phyloP scores from a whole-genome alignment of 2,329 filamentous ascomycete species.

The Shiraia bambusicola region DNA sequence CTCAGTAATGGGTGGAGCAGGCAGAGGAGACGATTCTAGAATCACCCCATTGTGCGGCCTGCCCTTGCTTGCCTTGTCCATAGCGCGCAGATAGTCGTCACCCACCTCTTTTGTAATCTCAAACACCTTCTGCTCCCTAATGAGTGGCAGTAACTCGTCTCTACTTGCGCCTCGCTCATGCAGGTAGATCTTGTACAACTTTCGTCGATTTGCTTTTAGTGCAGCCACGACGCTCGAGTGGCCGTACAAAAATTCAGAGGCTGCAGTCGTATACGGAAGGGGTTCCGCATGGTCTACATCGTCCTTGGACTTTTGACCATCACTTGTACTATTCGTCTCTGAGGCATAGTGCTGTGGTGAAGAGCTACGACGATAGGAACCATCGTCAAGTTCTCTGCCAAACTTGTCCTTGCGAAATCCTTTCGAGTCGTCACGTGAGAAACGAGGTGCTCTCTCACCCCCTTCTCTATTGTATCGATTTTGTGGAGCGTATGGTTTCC shows the following conservation, averaged over 20 bases:
- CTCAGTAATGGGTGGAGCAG: constrained; percentile 65
- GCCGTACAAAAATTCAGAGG: constrained; percentile 90
- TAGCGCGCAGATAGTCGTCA: constrained; percentile 62
- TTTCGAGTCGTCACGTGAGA: neutral
- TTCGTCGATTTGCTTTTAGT: constrained; percentile 66
- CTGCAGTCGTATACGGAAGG: constrained; percentile 76
- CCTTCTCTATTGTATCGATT: no score
- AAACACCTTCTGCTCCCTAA: constrained; percentile 21
- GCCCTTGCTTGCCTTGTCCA: constrained; percentile 81
- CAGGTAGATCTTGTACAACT: constrained; percentile 83
- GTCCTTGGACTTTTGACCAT: no score
- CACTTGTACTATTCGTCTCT: neutral
- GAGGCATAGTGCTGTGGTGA: neutral
- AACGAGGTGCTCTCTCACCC: no score
- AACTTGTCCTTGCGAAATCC: neutral
- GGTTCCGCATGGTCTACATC: constrained; percentile 25
- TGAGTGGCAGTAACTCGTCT: constrained; percentile 21
- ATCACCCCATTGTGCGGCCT: constrained; percentile 89
- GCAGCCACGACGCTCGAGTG: constrained; percentile 78
- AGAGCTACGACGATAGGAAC: neutral
- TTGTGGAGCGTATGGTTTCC: neutral
- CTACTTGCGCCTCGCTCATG: constrained; percentile 30
- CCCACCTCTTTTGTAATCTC: constrained; percentile 55
- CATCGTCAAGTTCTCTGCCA: neutral
- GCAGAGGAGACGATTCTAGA: constrained; percentile 82